These are phyloP conservation scores for Gossypium schwendimanii DNA, from an alignment of 441 rosid genomes.

Conservation along the genomic window DNA sequence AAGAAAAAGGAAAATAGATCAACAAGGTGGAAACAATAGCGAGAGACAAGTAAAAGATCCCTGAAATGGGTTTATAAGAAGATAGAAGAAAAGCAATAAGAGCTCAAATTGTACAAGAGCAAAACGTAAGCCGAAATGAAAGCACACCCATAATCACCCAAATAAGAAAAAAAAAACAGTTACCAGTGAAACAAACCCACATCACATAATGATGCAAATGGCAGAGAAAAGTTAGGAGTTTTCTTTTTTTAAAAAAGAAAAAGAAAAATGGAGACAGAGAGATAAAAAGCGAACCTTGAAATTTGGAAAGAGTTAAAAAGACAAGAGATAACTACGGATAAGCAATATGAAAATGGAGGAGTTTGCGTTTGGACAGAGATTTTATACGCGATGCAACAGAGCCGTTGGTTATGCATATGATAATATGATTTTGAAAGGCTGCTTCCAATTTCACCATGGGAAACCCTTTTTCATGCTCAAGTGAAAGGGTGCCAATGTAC, in stretches of 20 bases:
- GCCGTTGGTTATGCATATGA: too few species aligned
- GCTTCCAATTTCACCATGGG: too few species aligned
- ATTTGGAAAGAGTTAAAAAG: neutral
- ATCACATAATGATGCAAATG: neutral
- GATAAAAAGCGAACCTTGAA: neutral
- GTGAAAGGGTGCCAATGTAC: too few species aligned
- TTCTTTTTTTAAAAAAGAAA: neutral
- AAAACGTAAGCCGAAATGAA: constrained; percentile 11
- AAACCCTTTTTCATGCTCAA: too few species aligned
- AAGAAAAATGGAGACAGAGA: neutral
- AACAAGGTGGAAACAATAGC: neutral
- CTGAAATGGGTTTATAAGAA: constrained; percentile 6
- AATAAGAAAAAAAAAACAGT: neutral
- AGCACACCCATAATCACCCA: constrained; percentile 10
- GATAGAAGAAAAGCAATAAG: neutral
- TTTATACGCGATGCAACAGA: too few species aligned
- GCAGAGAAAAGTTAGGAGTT: neutral
- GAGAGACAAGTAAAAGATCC: neutral
- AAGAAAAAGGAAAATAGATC: neutral
- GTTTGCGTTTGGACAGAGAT: too few species aligned
- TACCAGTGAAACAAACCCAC: neutral
- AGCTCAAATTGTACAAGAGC: neutral
- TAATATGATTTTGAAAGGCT: too few species aligned
- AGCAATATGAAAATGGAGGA: too few species aligned
- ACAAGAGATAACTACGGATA: too few species aligned